These are phyloP conservation scores for Tetracladium setigerum DNA, from an alignment of 495 filamentous ascomycete genomes.

Conservation along the genomic window DNA sequence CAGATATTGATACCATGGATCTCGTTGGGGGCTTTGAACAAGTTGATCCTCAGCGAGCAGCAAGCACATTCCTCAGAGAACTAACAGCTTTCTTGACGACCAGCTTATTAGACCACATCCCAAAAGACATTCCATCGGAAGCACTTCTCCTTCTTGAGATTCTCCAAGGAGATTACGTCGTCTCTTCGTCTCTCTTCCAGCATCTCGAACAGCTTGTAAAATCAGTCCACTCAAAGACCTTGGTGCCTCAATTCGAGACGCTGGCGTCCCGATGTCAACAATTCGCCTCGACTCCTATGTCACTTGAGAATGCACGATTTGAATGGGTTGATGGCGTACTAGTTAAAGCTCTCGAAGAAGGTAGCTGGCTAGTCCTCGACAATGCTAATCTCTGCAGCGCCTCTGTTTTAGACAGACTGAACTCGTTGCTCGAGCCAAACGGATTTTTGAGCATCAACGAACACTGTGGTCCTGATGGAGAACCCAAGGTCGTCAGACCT, in stretches of 20 bases:
- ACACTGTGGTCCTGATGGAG: constrained; percentile 74
- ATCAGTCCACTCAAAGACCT: constrained; percentile 7
- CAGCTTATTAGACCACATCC: constrained; percentile 42
- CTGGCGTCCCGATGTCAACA: constrained; percentile 16
- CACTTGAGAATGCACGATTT: constrained; percentile 66
- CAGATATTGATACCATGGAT: constrained; percentile 94
- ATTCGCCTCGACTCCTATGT: constrained; percentile 35
- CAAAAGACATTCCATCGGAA: constrained; percentile 31
- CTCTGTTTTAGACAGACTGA: constrained; percentile 89
- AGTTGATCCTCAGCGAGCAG: constrained; percentile 66
- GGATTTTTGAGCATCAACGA: constrained; percentile 87
- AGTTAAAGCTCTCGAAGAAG: constrained; percentile 75
- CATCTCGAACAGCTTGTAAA: constrained; percentile 3
- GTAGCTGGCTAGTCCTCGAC: constrained; percentile 89
- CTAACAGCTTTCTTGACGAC: constrained; percentile 47
- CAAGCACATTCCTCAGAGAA: constrained; percentile 45
- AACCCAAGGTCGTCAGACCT: constrained; percentile 68
- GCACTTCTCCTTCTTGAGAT: constrained; percentile 35
- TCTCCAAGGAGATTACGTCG: constrained; percentile 19
- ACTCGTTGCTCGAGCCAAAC: constrained; percentile 87
- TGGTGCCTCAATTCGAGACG: constrained; percentile 7
- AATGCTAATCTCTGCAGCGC: constrained; percentile 95
- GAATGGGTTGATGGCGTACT: constrained; percentile 95
- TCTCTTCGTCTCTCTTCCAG: constrained; percentile 19
- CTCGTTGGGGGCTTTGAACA: constrained; percentile 96